These are phyloP conservation scores for Blastocrithidia nonstop DNA, from an alignment of 208 protist species.

Conservation along the genomic window DNA sequence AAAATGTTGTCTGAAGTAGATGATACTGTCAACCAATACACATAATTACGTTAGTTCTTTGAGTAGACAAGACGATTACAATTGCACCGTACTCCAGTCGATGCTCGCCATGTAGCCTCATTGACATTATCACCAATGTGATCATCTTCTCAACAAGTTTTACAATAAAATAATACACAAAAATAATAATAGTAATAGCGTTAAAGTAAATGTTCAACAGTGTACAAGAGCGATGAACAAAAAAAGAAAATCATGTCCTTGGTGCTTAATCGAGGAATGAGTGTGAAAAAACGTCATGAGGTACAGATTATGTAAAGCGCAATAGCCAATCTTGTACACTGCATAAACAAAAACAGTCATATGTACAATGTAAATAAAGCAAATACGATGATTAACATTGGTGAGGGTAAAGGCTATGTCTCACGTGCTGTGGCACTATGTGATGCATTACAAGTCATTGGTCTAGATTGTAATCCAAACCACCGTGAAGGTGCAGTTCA, in stretches of 20 bases:
- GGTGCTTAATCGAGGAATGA: slow-evolving; percentile 61
- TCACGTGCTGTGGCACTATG: slow-evolving; percentile 65
- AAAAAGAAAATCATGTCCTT: slow-evolving; percentile 23
- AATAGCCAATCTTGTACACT: slow-evolving; percentile 29
- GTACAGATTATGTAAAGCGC: slow-evolving; percentile 63
- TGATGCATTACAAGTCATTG: slow-evolving; percentile 62
- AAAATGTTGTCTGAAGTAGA: background rate
- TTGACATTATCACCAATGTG: background rate
- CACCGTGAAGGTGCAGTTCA: slow-evolving; percentile 62
- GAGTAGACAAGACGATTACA: slow-evolving; percentile 1
- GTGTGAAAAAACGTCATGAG: slow-evolving; percentile 78
- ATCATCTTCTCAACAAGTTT: background rate
- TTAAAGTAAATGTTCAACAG: background rate
- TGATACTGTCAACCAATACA: background rate
- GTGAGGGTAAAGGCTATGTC: slow-evolving; percentile 84
- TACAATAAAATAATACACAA: background rate
- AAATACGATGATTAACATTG: slow-evolving; percentile 74
- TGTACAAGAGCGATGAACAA: background rate
- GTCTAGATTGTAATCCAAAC: slow-evolving; percentile 78
- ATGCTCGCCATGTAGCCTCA: background rate
- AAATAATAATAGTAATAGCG: background rate
- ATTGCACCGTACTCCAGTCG: background rate
- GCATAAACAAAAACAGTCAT: background rate
- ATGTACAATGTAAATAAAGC: slow-evolving; percentile 7
- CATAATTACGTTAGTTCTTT: background rate